Evolutionary conservation across 2,329 filamentous ascomycete species (phyloP), one percentile per base, ranked within the genome.

Genomic region (Diaporthe batatas): DNA sequence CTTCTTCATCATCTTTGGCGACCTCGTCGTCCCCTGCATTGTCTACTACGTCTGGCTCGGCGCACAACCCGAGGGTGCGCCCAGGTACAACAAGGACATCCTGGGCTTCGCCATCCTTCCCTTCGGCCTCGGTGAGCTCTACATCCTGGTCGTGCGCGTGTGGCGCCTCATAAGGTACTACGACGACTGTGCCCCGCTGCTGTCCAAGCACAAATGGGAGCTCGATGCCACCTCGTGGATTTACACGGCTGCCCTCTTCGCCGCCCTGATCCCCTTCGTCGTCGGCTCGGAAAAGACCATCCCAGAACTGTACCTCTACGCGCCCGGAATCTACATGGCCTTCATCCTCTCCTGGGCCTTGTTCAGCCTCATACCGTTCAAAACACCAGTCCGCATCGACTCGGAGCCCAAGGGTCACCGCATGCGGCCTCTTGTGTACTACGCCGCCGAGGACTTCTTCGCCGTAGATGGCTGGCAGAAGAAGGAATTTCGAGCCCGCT

Each of bases 91-190:
- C 67, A 59, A 53, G 25, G 65, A 69, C 59, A 73, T 94, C 86
- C 92, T 94, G 79, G 96, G 84, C 72, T 92, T 90, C 1, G 89
- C 89, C 70, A 94, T 80, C 53, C 93, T 86, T 51, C 85, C 80
- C 71, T 80, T 80, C 78, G 83, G 80, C 80, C 80, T 81, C 81
- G 83, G 79, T 70, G 82, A 74, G 67, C 73, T 74, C 11, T 74
- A 71, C 53, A 72, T 74, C 23, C 71, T 72, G 58, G 58, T 74
- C 6, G 70, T 59, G 36, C 67, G 73, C 25, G 67, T 72, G 6
- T 44, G 64, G 58, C 44, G 73, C 18, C 73, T 74, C 23, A 70
- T 68, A 29, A 16, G 67, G 18, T 71, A 74, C 23, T 71, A 54
- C 5, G 73, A 72, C 36, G 58, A 58, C 16, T 74, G 73, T 39